phyloP scores from a whole-genome alignment of 1,284 basidiomycete genomes.

The Vanrija sp. region DNA sequence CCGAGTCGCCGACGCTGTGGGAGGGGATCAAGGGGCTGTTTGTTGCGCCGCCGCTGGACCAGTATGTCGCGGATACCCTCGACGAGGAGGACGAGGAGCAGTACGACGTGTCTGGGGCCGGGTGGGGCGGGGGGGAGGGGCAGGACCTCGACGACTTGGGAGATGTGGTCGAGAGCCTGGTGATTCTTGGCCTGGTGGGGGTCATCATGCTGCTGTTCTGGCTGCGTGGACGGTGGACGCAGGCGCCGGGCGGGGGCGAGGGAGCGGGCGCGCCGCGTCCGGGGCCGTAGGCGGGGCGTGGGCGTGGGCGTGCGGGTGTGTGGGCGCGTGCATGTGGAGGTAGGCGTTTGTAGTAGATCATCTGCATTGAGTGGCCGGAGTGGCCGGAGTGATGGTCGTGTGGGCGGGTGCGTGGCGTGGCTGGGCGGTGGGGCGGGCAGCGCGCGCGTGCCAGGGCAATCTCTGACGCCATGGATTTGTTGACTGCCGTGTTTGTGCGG shows the following conservation, averaged over 20 bases:
- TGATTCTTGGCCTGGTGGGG: slow-evolving; percentile 26
- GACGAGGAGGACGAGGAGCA: slow-evolving; percentile 15
- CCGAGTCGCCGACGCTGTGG: slow-evolving; percentile 20
- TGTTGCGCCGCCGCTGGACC: slow-evolving; percentile 4
- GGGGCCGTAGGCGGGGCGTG: not conserved
- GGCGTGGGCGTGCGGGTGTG: too few species aligned
- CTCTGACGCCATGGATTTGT: too few species aligned
- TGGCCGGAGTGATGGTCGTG: too few species aligned
- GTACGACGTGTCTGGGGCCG: slow-evolving; percentile 11
- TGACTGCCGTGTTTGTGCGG: too few species aligned
- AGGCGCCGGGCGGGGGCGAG: not conserved
- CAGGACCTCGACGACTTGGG: slow-evolving; percentile 23
- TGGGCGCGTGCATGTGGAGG: not conserved
- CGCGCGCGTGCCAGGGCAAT: too few species aligned
- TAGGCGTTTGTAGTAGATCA: not conserved
- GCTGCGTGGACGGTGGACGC: slow-evolving; percentile 6
- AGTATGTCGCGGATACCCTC: slow-evolving; percentile 10
- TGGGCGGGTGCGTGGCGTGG: not conserved
- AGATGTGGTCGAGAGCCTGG: slow-evolving; percentile 30
- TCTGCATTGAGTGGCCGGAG: not conserved
- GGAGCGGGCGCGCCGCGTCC: too few species aligned
- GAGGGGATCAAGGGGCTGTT: slow-evolving; percentile 36
- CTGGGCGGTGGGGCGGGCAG: too few species aligned
- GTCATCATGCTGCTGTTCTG: slow-evolving; percentile 16
- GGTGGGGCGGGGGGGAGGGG: slow-evolving; percentile 9